These are phyloP conservation scores for Trypanosoma brucei DNA, from an alignment of 208 protist genomes.

Conservation along the genomic window DNA sequence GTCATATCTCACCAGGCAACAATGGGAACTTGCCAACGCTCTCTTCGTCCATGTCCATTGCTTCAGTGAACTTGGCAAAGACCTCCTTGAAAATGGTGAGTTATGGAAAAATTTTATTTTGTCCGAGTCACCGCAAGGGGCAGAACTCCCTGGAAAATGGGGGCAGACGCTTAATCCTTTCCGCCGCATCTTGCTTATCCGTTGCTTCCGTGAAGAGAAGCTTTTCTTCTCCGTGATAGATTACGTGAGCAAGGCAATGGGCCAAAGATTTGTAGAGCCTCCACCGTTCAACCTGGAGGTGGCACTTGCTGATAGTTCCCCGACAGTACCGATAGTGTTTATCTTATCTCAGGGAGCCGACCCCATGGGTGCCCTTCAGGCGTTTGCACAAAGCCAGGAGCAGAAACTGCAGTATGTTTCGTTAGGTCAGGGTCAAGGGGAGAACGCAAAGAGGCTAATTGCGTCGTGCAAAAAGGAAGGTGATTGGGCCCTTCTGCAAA, in stretches of 20 bases:
- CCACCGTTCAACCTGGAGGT: slow-evolving; percentile 90
- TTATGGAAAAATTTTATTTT: slow-evolving; percentile 66
- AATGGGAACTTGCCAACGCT: slow-evolving; percentile 85
- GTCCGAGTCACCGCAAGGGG: slow-evolving; percentile 55
- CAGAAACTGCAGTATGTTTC: slow-evolving; percentile 89
- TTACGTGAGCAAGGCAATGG: slow-evolving; percentile 90
- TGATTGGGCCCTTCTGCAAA: slow-evolving; percentile 96
- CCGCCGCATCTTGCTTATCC: slow-evolving; percentile 92
- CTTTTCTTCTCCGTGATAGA: slow-evolving; percentile 86
- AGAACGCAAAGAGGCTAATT: slow-evolving; percentile 94
- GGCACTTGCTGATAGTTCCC: slow-evolving; percentile 82
- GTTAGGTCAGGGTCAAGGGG: slow-evolving; percentile 96
- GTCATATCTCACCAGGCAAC: slow-evolving; percentile 61
- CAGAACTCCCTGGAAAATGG: slow-evolving; percentile 56
- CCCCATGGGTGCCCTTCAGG: slow-evolving; percentile 90
- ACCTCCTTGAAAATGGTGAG: slow-evolving; percentile 34
- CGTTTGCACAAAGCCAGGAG: slow-evolving; percentile 84
- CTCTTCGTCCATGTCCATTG: slow-evolving; percentile 72
- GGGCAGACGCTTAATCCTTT: slow-evolving; percentile 67
- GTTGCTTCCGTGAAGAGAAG: slow-evolving; percentile 93
- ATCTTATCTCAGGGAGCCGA: slow-evolving; percentile 96
- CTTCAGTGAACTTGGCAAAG: slow-evolving; percentile 57
- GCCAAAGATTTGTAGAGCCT: slow-evolving; percentile 90
- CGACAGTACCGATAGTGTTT: slow-evolving; percentile 94
- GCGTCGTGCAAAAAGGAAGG: slow-evolving; percentile 83